Conservation (phyloP, 2,329 filamentous ascomycete genomes). For the Aspergillus unguis region DNA sequence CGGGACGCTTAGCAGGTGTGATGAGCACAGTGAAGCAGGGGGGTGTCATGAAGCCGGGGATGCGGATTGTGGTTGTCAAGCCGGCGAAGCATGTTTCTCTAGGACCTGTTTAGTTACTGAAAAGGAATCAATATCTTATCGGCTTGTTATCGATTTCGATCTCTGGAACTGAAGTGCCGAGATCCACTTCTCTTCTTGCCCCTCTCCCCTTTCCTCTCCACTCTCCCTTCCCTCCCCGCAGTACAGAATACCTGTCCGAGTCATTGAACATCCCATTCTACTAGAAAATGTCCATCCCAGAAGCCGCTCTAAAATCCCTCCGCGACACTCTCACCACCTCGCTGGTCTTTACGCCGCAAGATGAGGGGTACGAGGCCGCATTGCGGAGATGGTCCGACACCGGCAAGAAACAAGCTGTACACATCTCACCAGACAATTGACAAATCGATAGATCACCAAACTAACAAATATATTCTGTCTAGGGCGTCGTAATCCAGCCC, state of each 20-base stretch:
- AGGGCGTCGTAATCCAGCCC: conserved; percentile 18
- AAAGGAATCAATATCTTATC: no score
- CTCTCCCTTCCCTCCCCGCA: no score
- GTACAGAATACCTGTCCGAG: no score
- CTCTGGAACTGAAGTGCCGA: no score
- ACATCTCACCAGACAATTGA: not conserved
- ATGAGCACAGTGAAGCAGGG: conserved; percentile 15
- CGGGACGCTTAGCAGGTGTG: conserved; percentile 13
- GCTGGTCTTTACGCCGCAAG: conserved; percentile 20
- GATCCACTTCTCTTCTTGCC: no score
- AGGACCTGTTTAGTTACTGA: not conserved
- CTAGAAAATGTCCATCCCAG: conserved; percentile 8
- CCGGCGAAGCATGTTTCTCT: not conserved
- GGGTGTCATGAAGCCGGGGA: conserved; percentile 11
- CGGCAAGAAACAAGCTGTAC: conserved; percentile 29
- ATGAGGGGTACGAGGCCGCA: conserved; percentile 22
- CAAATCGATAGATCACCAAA: no score
- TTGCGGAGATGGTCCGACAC: conserved; percentile 32
- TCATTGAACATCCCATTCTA: no score
- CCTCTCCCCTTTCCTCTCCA: no score
- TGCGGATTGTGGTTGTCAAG: conserved; percentile 10
- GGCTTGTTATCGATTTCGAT: no score
- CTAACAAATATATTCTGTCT: not conserved
- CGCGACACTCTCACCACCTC: conserved; percentile 12
- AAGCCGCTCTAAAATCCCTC: conserved; percentile 10